phyloP scores from a whole-genome alignment of 2,329 filamentous ascomycete genomes.

The Rutstroemia sydowiana region DNA sequence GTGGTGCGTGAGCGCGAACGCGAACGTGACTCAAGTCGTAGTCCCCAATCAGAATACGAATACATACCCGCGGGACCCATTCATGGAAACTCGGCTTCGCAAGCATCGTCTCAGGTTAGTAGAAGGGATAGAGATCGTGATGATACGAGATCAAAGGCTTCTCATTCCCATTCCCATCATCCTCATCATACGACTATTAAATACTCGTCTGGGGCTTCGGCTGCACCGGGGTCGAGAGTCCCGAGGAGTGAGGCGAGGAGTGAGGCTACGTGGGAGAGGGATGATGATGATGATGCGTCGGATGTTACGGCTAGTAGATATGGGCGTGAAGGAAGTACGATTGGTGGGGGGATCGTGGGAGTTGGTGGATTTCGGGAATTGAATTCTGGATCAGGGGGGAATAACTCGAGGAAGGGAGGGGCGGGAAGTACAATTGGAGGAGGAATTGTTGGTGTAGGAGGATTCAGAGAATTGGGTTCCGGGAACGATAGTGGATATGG shows the following conservation, averaged over 20 bases:
- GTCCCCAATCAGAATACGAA: conserved; percentile 1
- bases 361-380: conserved; percentile 5
- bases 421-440: conserved; percentile 2
- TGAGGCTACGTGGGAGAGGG: conserved; percentile 6
- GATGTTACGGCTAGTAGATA: too few relatives aligned
- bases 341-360: not conserved
- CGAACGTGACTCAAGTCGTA: not conserved
- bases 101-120: not conserved
- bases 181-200: conserved; percentile 5
- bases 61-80: not conserved
- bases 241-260: not conserved
- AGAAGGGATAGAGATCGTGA: not conserved
- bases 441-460: conserved; percentile 5
- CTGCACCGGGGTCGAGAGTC: not conserved
- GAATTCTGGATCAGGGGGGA: too few relatives aligned
- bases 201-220: conserved; percentile 3
- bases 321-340: too few relatives aligned
- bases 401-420: too few relatives aligned
- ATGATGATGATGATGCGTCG: too few relatives aligned
- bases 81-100: not conserved
- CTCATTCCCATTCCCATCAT: too few relatives aligned
- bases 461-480: not conserved
- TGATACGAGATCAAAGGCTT: not conserved
- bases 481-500: not conserved
- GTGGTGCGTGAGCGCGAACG: too few relatives aligned